Conservation (phyloP, 305 asterid genomes). For the Fraxinus paxiana region DNA sequence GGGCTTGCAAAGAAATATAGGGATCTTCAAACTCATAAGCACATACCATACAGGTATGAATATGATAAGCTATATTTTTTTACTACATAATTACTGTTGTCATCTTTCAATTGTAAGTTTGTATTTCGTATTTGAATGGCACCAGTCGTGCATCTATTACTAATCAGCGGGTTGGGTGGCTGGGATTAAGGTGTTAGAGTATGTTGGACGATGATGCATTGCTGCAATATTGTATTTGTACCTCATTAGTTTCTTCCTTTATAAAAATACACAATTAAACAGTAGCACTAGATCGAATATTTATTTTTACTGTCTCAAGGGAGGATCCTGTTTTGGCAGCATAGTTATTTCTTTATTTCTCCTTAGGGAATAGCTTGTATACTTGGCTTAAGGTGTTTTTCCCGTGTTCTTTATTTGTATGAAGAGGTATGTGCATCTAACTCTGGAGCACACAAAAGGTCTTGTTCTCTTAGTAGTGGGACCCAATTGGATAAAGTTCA, state of each 20-base stretch:
- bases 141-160: neutral
- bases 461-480: neutral
- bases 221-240: neutral
- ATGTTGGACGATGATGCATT: neutral
- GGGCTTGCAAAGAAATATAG: slow-evolving; percentile 88
- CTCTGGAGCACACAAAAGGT: neutral
- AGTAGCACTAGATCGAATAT: neutral
- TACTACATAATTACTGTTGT: neutral
- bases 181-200: neutral
- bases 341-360: neutral
- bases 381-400: neutral
- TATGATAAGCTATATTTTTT: neutral
- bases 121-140: neutral
- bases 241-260: neutral
- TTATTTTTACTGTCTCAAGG: neutral
- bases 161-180: neutral
- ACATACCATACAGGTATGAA: slow-evolving; percentile 71
- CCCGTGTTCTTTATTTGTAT: neutral
- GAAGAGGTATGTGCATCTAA: neutral
- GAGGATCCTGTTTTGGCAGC: neutral
- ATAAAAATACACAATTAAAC: neutral
- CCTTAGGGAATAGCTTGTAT: neutral
- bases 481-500: neutral
- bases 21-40: slow-evolving; percentile 77
- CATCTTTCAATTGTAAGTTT: neutral